Evolutionary conservation across 2,329 filamentous ascomycete species (phyloP).

Genomic region (Ascochyta fabae): DNA sequence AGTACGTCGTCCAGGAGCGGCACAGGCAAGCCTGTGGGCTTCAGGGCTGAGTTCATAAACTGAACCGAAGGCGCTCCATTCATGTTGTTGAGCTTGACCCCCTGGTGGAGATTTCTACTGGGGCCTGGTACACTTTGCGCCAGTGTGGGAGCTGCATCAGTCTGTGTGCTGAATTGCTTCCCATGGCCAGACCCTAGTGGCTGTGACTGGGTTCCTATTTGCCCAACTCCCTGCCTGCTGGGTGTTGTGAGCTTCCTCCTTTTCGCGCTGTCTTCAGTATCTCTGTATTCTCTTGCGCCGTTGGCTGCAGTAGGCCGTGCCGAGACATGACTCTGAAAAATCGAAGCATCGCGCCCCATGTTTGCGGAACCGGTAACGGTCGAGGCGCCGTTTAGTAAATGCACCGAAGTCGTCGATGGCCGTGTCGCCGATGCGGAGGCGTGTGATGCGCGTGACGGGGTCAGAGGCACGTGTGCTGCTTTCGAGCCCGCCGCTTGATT

Average conservation of each 20-base stretch:
- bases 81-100: constrained; percentile 1
- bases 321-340: constrained; percentile 1
- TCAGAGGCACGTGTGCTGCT: neutral
- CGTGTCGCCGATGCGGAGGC: neutral
- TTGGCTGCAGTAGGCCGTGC: neutral
- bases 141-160: neutral
- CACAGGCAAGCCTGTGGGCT: constrained; percentile 14
- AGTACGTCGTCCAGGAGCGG: constrained; percentile 3
- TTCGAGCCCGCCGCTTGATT: neutral
- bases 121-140: neutral
- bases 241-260: constrained; percentile 28
- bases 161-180: neutral
- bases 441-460: neutral
- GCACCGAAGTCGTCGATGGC: neutral
- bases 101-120: neutral
- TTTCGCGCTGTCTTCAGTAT: constrained; percentile 23
- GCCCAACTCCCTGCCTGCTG: neutral
- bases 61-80: constrained; percentile 27
- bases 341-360: neutral
- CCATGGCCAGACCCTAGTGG: neutral
- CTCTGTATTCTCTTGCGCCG: neutral
- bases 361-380: neutral
- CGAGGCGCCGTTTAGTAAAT: neutral
- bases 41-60: constrained; percentile 30
- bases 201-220: neutral